phyloP scores from a whole-genome alignment of 345 rosid species.

The Viola odorata region DNA sequence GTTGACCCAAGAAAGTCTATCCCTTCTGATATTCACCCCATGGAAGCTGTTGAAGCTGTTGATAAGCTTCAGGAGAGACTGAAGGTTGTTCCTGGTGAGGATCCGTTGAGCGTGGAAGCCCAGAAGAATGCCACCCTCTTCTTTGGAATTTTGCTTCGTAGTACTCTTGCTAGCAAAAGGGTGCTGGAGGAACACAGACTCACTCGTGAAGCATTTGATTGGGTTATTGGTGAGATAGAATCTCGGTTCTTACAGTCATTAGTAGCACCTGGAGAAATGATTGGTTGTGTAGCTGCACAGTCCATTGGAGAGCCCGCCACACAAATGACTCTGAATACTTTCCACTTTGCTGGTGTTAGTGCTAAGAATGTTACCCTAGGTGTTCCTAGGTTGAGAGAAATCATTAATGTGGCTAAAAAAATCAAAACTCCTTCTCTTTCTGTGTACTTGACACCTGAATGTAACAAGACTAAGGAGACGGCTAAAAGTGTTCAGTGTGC shows the following conservation, averaged over 20 bases:
- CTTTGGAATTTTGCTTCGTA: constrained; percentile 88
- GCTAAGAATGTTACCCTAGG: constrained; percentile 99
- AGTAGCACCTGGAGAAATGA: constrained; percentile 98
- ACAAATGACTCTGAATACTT: constrained; percentile 97
- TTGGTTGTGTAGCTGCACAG: constrained; percentile 99
- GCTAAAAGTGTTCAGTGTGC: constrained; percentile 98
- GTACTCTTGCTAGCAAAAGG: constrained; percentile 94
- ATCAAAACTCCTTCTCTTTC: constrained; percentile 94
- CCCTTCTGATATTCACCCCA: constrained; percentile 86
- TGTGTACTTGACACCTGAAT: constrained; percentile 69
- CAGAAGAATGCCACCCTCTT: constrained; percentile 98
- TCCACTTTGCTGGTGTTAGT: constrained; percentile 99
- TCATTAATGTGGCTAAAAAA: constrained; percentile 90
- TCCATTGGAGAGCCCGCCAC: constrained; percentile 99
- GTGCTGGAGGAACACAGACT: constrained; percentile 95
- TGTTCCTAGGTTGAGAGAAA: constrained; percentile 93
- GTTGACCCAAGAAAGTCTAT: constrained; percentile 49
- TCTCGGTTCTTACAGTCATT: constrained; percentile 83
- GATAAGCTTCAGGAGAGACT: constrained; percentile 95
- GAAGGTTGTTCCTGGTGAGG: constrained; percentile 91
- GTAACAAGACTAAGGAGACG: constrained; percentile 73
- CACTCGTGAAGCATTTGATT: constrained; percentile 91
- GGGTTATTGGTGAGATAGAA: constrained; percentile 97
- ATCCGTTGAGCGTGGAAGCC: constrained; percentile 89
- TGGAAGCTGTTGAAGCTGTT: constrained; percentile 94